phyloP scores from a whole-genome alignment of 805 yeast species.

The Wickerhamomyces chambardii region DNA sequence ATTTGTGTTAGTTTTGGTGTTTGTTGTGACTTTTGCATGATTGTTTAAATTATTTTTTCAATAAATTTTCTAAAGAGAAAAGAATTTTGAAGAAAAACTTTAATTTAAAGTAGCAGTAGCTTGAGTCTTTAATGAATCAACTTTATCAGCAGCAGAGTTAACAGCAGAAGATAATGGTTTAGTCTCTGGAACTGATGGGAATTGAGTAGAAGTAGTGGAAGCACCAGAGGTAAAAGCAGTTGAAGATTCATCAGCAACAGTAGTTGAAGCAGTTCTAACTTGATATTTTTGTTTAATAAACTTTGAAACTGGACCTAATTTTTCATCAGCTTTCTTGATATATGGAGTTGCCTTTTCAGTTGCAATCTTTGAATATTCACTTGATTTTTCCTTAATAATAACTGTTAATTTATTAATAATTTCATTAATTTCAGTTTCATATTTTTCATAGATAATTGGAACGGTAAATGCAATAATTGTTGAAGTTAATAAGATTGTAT shows the following conservation, averaged over 20 bases:
- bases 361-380: constrained; percentile 34
- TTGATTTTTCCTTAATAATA: constrained; percentile 41
- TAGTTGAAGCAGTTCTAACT: constrained; percentile 63
- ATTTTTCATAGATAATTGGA: constrained; percentile 66
- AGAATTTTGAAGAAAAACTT: too few species aligned
- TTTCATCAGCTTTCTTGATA: constrained; percentile 44
- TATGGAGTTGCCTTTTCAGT: constrained; percentile 53
- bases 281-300: constrained; percentile 44
- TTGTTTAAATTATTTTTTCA: too few species aligned
- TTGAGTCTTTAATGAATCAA: constrained; percentile 21
- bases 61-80: too few species aligned
- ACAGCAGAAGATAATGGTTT: constrained; percentile 13
- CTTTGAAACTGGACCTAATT: constrained; percentile 59
- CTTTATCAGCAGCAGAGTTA: constrained; percentile 7
- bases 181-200: constrained; percentile 26
- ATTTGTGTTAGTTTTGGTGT: too few species aligned
- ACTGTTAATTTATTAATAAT: constrained; percentile 37
- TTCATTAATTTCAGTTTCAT: constrained; percentile 72
- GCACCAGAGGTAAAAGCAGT: constrained; percentile 6
- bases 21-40: too few species aligned
- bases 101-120: constrained; percentile 1
- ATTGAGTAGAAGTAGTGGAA: constrained; percentile 41
- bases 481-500: constrained; percentile 49
- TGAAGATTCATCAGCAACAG: constrained; percentile 30
- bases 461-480: constrained; percentile 60